Evolutionary conservation across 2,329 filamentous ascomycete species (phyloP), one percentile per base, ranked within the genome.

Genomic region (Diaporthe sp.): DNA sequence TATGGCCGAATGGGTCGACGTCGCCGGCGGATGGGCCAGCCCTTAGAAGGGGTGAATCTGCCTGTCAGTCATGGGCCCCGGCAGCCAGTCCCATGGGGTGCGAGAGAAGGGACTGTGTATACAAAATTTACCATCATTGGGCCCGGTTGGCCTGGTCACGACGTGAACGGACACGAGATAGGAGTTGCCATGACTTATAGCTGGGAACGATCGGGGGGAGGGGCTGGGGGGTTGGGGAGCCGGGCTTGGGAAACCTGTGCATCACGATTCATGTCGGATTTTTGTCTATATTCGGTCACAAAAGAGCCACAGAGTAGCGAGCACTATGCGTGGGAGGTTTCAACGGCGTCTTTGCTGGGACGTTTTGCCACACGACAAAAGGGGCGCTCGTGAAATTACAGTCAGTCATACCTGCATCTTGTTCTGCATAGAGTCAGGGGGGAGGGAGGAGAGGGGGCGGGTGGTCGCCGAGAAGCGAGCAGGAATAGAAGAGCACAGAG

Each of bases 1-100:
- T 86, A 88, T 98, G 74, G 91, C 95, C 13, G 95, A 99, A 85
- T 99, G 97, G 97, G 97, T 99, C 20, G 95, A 98, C 76, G 95
- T 98, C 80, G 96, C 96, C 65, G 97, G 97, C 80, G 97, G 97
- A 76, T 99, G 96, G 95, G 92, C 94, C 75, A 87, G 86, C 77
- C 85, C 86, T 71, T 88, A 82, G 58, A 65, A 61, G 71, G 57
- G 39, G 47, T 73, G 37, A 84, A 74, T n/a, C 15, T 65, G 7
- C 17, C 34, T 58, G 42, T 4, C 22, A 44, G 47, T 9, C 22
- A 34, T 34, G 72, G 72, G 49, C 8, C 39, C 17, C 9, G 60
- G 44, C 28, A 71, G 61, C 61, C 58, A 68, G 31, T 42, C 39
- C 60, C 5, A 13, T 20, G 39, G n/a, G 15, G 2, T 17, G 25